Base-by-base conservation (phyloP, 768 basidiomycete species). In the Harrya chromipes region DNA sequence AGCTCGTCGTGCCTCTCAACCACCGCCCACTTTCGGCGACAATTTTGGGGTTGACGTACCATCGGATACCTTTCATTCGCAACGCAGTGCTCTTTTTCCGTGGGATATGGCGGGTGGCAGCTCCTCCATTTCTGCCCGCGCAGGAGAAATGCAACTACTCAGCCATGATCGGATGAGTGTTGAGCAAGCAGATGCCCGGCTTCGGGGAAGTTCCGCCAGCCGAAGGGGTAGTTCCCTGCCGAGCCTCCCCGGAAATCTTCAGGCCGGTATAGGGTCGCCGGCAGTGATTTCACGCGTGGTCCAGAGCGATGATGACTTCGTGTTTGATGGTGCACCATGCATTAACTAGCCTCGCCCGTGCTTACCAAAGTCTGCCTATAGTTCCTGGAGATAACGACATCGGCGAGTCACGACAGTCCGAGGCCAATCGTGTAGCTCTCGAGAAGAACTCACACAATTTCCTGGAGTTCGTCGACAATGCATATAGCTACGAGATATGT, bases 391-490 rank as follows among this genome's bases (percentile, higher is more conserved):
- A 72, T 20, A 48, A 62, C 43, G 51, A 62, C 39, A 53, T 40
- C 33, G 29, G 64, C 12, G 82, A 83, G 37, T 74, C 78, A 9
- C 83, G 81, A 59, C 73, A 70, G 42, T 78, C 81, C 7, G 83
- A 84, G 41, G 57, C 72, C 26, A 80, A 83, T 60, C 62, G 79
- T 16, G 62, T 79, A 17, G 78, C 79, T 13, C 72, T 92, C 13
- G 90, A 92, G 64, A 81, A 79, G 57, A 87, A 87, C 58, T 88
- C 87, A 9, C 76, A 78, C 55, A 87, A 92, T 62, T 92, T 91
- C 64, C 65, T 92, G 17, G 87, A 89, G 90, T 90, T 49, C 59
- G 79, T 67, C 21, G 35, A 40, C 11, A 19, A 26, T 19, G 12
- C 38, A 21, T 41, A 27, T 20, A 19, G 13, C 36, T 46, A 46